Percentiles rank a stretch among this genome's conserved stretches.
Evolutionary conservation across 2,329 filamentous ascomycete species (phyloP).

Genomic region (Celoporthe dispersa): DNA sequence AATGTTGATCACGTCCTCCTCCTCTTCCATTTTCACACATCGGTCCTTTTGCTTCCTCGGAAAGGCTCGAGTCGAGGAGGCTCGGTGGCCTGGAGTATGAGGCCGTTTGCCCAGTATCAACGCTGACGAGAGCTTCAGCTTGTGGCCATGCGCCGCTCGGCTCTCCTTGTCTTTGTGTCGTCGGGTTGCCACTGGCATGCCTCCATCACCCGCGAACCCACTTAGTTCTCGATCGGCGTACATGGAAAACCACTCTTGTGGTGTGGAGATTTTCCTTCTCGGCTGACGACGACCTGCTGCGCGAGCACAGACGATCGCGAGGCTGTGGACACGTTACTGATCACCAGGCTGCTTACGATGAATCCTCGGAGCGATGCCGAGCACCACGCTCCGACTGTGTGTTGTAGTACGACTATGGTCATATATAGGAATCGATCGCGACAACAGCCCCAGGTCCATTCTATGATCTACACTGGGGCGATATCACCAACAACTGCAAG

Average conservation of each 20-base stretch:
- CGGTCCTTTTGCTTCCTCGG: background rate
- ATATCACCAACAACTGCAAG: background rate
- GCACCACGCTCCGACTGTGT: background rate
- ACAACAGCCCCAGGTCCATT: background rate
- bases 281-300: slow-evolving; percentile 4
- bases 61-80: background rate
- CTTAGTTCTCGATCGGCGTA: background rate
- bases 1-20: background rate
- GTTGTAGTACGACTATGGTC: background rate
- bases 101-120: background rate
- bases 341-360: background rate
- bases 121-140: slow-evolving; percentile 11
- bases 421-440: background rate
- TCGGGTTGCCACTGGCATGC: background rate
- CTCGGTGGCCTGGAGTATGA: background rate
- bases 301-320: background rate
- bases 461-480: slow-evolving; percentile 4
- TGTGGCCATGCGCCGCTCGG: background rate
- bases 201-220: background rate
- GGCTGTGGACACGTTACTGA: background rate
- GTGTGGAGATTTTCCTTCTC: background rate
- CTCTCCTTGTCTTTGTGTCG: background rate
- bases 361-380: background rate
- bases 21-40: background rate
- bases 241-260: background rate